Conservation (phyloP, 1,139 yeast genomes). For the Eremothecium coryli region DNA sequence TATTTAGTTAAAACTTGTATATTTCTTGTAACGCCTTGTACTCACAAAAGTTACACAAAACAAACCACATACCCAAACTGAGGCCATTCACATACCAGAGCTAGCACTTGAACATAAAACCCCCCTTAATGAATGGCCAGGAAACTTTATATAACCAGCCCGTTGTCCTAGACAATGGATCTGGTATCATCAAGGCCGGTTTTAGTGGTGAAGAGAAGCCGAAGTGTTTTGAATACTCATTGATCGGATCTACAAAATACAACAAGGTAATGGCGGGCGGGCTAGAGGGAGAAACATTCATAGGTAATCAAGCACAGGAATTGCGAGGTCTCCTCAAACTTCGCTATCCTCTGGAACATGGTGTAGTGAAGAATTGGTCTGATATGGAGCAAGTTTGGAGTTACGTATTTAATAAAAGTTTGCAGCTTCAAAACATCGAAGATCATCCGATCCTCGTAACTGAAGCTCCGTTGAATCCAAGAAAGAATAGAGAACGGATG, state of each 20-base stretch:
- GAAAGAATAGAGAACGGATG: constrained; percentile 57
- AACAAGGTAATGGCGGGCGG: constrained; percentile 80
- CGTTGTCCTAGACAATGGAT: constrained; percentile 87
- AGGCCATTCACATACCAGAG: no score
- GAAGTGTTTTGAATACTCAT: constrained; percentile 37
- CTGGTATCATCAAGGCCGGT: constrained; percentile 81
- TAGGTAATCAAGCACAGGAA: constrained; percentile 68
- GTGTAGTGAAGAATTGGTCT: constrained; percentile 75
- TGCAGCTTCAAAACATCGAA: constrained; percentile 57
- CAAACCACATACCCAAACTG: no score
- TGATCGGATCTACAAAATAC: constrained; percentile 79
- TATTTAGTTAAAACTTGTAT: no score
- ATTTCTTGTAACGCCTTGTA: no score
- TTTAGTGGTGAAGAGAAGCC: constrained; percentile 91
- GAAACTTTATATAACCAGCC: constrained; percentile 59
- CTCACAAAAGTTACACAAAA: no score
- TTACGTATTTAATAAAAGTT: constrained; percentile 49
- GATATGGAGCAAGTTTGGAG: constrained; percentile 77
- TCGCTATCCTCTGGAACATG: constrained; percentile 69
- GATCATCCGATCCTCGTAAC: constrained; percentile 86
- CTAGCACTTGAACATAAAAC: no score
- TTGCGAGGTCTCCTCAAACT: constrained; percentile 65
- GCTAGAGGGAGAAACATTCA: constrained; percentile 49
- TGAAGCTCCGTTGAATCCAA: constrained; percentile 82
- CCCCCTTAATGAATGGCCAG: constrained; percentile 3